A percentile compares a stretch with the other conserved stretches of the same genome.
Evolutionary conservation across 306 rosid species (phyloP).

Genomic region (Oxytropis ochrocephala): DNA sequence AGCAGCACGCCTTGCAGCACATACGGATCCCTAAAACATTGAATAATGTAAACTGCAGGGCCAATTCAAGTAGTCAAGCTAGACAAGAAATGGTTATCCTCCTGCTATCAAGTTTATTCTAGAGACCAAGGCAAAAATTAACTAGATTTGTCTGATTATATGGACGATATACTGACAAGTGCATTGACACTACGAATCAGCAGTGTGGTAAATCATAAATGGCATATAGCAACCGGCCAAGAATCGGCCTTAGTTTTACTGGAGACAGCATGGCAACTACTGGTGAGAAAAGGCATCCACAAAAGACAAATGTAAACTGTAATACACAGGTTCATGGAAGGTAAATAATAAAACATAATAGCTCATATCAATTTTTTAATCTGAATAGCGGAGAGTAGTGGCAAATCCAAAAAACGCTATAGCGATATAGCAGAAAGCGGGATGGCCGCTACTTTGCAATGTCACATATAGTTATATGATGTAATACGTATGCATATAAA

Average conservation of each 20-base stretch:
- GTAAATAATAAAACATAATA: neutral
- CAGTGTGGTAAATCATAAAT: neutral
- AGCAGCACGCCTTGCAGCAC: conserved; percentile 81
- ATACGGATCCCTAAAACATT: conserved; percentile 54
- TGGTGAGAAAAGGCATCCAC: neutral
- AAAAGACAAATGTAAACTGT: neutral
- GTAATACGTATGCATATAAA: too few relatives aligned
- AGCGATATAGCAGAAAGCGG: too few relatives aligned
- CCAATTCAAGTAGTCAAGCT: neutral
- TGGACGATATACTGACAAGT: neutral
- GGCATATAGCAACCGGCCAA: neutral
- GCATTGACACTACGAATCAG: neutral
- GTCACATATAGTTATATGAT: too few relatives aligned
- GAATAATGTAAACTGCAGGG: neutral
- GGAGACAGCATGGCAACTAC: neutral
- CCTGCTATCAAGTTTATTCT: neutral
- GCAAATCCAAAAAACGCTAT: too few relatives aligned
- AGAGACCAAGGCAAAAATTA: neutral
- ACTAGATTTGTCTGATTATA: neutral
- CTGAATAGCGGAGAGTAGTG: too few relatives aligned
- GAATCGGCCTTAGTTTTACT: neutral
- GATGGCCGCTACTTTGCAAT: too few relatives aligned
- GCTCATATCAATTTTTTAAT: neutral
- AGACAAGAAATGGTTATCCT: neutral
- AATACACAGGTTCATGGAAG: neutral